Percentiles rank a stretch among this genome's conserved stretches.
These are phyloP conservation scores for Cymbidium sinense DNA, from an alignment of 106 monocot species.

Conservation along the genomic window DNA sequence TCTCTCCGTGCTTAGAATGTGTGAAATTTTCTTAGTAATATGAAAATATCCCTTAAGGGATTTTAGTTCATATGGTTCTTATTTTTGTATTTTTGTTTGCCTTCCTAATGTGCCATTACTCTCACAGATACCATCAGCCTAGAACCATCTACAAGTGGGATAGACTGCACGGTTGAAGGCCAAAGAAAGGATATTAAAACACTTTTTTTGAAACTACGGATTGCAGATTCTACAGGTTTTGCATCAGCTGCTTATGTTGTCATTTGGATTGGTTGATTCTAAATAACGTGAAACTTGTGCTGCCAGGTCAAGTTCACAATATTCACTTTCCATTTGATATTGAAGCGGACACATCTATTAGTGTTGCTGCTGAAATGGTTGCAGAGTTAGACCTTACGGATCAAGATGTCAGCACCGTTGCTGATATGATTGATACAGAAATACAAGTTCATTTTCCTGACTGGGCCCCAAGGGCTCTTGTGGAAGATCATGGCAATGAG, in stretches of 20 bases:
- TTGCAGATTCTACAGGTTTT: constrained; percentile 60
- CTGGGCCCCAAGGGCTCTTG: constrained; percentile 25
- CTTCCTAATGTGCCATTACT: constrained; percentile 6
- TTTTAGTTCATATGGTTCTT: not conserved
- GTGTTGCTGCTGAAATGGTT: constrained; percentile 73
- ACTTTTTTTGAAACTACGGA: constrained; percentile 45
- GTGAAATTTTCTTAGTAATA: not conserved
- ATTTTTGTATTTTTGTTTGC: not conserved
- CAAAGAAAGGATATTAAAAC: constrained; percentile 46
- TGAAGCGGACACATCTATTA: constrained; percentile 53
- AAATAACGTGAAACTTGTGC: not conserved
- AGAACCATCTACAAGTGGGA: constrained; percentile 9
- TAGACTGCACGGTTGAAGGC: constrained; percentile 51
- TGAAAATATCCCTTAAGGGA: too few species aligned
- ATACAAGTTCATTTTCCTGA: constrained; percentile 56
- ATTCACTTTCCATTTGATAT: constrained; percentile 76
- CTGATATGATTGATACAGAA: constrained; percentile 68
- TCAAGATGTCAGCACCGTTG: constrained; percentile 62
- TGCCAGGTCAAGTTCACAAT: constrained; percentile 47
- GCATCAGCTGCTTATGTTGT: not conserved
- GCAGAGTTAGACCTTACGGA: constrained; percentile 49
- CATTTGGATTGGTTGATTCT: not conserved
- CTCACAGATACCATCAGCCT: constrained; percentile 23
- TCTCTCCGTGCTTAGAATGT: not conserved
- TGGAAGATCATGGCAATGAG: constrained; percentile 8